phyloP scores from a whole-genome alignment of 192 early-diverging fungal species.

The Coemansia sp. region DNA sequence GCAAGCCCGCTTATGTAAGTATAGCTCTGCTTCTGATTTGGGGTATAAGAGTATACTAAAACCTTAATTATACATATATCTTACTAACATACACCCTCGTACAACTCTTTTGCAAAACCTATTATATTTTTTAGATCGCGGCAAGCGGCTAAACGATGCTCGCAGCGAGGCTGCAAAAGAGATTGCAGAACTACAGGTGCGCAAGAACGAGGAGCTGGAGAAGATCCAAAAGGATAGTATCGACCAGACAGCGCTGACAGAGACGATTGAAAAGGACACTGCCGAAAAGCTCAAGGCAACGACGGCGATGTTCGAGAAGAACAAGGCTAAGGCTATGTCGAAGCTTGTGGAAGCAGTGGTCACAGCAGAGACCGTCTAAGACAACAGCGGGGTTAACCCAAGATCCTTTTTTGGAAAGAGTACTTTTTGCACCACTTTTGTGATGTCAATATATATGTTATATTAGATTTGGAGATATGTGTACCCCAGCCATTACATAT shows the following conservation, averaged over 20 bases:
- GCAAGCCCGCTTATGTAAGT: slow-evolving; percentile 78
- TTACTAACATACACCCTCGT: not conserved
- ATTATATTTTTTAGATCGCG: slow-evolving; percentile 61
- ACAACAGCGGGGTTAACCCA: no score
- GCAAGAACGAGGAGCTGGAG: slow-evolving; percentile 73
- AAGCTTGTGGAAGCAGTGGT: slow-evolving; percentile 41
- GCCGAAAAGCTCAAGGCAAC: slow-evolving; percentile 33
- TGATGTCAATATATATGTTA: no score
- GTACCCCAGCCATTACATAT: no score
- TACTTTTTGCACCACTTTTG: no score
- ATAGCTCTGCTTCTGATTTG: no score
- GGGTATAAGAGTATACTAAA: no score
- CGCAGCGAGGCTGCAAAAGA: slow-evolving; percentile 91
- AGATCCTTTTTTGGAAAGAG: no score
- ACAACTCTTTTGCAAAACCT: not conserved
- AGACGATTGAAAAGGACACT: slow-evolving; percentile 38
- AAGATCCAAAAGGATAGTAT: slow-evolving; percentile 43
- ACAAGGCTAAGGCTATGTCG: slow-evolving; percentile 35
- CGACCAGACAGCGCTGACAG: slow-evolving; percentile 35
- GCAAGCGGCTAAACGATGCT: slow-evolving; percentile 93
- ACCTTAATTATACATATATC: not conserved
- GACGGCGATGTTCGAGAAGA: slow-evolving; percentile 39
- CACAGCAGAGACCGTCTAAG: slow-evolving; percentile 11
- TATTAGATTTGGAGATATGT: no score
- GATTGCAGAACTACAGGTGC: slow-evolving; percentile 79